A percentile compares a stretch with the other conserved stretches of the same genome.
Evolutionary conservation across 495 filamentous ascomycete genomes (phyloP).

Genomic region (Daldinia grandis): DNA sequence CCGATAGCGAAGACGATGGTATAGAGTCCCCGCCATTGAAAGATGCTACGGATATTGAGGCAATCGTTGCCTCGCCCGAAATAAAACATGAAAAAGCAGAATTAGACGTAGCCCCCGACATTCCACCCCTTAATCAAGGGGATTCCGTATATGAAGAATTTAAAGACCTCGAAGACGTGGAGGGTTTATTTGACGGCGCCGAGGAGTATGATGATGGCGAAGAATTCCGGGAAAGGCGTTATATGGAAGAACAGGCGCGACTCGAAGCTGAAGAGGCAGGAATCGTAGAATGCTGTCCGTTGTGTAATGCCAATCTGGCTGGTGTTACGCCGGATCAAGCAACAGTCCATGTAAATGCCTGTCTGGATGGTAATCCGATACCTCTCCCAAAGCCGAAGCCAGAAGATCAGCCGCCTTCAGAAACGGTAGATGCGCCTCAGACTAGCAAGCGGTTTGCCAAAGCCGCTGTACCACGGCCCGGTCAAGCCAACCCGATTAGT

Average conservation of each 20-base stretch:
- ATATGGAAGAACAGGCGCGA: conserved; percentile 68
- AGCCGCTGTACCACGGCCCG: conserved; percentile 75
- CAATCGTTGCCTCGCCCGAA: not conserved
- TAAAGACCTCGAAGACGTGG: conserved; percentile 73
- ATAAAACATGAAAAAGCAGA: conserved; percentile 9
- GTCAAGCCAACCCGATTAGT: conserved; percentile 76
- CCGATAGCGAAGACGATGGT: conserved; percentile 69
- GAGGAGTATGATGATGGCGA: conserved; percentile 65
- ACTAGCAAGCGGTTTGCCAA: conserved; percentile 66
- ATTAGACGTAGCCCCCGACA: conserved; percentile 30
- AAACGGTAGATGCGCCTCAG: conserved; percentile 49
- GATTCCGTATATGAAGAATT: conserved; percentile 55
- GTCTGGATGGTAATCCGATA: conserved; percentile 81
- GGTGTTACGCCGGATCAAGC: conserved; percentile 67
- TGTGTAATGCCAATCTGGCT: conserved; percentile 71
- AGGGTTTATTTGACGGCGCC: conserved; percentile 57
- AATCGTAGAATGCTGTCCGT: conserved; percentile 69
- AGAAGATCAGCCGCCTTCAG: conserved; percentile 35
- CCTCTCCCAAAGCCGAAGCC: conserved; percentile 48
- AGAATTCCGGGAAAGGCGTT: conserved; percentile 66
- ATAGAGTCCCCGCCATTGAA: conserved; percentile 9
- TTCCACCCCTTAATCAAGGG: conserved; percentile 62
- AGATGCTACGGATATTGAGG: conserved; percentile 10
- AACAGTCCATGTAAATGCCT: conserved; percentile 87
- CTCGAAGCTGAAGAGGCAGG: conserved; percentile 63